Evolutionary conservation across 176 grass and related monocot species (phyloP), one percentile per base, ranked within the genome.

Genomic region (Tillandsia leiboldiana): DNA sequence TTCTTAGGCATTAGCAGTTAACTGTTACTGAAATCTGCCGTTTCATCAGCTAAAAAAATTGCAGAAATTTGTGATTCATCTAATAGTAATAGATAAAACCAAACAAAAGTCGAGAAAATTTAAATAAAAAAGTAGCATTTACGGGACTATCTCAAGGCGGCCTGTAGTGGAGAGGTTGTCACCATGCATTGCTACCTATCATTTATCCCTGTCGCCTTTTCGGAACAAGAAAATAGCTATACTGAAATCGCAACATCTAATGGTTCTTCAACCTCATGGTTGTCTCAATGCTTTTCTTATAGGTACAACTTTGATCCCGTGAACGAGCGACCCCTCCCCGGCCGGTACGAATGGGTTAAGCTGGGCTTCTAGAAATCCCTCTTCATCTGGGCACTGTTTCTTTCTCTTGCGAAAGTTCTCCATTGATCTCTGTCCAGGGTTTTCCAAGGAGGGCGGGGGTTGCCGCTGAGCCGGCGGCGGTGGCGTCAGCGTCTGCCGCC

Each of bases 291-390:
- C 26, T 53, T 14, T 59, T 74, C 29, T 49, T 75, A 10, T 66
- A 83, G 80, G 74, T 83, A 83, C 17, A 83, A 83, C 68, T 83
- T 77, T 66, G 80, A 83, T 83, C 80, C 80, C 14, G 80, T 77
- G 28, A 83, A 72, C 29, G 80, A 83, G 12, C 51, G 47, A 2
- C 80, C 80, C 1, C 62, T 83, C 9, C 50, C 74, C 9, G 80
- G 80, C 18, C 80, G 80, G 15, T 83, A 83, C 22, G 73, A 83
- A 53, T 83, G 80, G 80, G 47, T 77, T 59, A 83, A 83, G 51
- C 68, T 83, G 28, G 74, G 77, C 68, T 68, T 42, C 33, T 82
- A 64, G 56, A 61, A 42, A 61, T 10, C 56, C 22, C 54, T 51
- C 51, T 20, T 23, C 42, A 77, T 22, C 66, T 77, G 42, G 66